phyloP scores from a whole-genome alignment of 306 rosid genomes.

The Gastrolobium bilobum region DNA sequence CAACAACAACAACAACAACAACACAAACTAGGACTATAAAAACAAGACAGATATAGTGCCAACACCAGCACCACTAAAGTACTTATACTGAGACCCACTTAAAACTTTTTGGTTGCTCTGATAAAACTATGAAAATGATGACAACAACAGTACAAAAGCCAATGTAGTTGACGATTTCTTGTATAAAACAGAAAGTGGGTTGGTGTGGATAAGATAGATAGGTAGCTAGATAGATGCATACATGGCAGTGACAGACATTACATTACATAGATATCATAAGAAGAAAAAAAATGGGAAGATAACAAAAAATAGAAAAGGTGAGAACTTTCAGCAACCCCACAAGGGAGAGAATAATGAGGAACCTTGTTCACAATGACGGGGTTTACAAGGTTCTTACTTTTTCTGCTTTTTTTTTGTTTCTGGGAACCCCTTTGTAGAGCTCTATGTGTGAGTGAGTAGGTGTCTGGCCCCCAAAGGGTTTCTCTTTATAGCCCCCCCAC shows the following conservation, averaged over 20 bases:
- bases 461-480: slow-evolving; percentile 34
- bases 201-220: slow-evolving; percentile 56
- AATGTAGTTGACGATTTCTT: slow-evolving; percentile 46
- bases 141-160: slow-evolving; percentile 54
- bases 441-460: slow-evolving; percentile 17
- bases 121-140: slow-evolving; percentile 63
- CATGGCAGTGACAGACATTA: slow-evolving; percentile 47
- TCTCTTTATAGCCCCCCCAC: slow-evolving; percentile 41
- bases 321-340: slow-evolving; percentile 48
- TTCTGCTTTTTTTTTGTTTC: slow-evolving; percentile 41
- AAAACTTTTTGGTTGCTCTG: slow-evolving; percentile 51
- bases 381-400: slow-evolving; percentile 55
- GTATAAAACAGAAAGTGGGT: slow-evolving; percentile 36
- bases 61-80: slow-evolving; percentile 34
- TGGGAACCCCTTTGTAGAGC: slow-evolving; percentile 34
- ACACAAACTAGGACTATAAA: slow-evolving; percentile 35
- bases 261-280: slow-evolving; percentile 58
- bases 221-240: not conserved
- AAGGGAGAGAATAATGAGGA: slow-evolving; percentile 66
- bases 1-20: slow-evolving; percentile 11
- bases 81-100: slow-evolving; percentile 53
- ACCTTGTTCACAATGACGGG: slow-evolving; percentile 88
- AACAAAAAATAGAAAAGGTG: slow-evolving; percentile 45
- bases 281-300: not conserved
- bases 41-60: slow-evolving; percentile 36